Conservation (phyloP, 2,329 filamentous ascomycete species). For the Alternaria longipes region DNA sequence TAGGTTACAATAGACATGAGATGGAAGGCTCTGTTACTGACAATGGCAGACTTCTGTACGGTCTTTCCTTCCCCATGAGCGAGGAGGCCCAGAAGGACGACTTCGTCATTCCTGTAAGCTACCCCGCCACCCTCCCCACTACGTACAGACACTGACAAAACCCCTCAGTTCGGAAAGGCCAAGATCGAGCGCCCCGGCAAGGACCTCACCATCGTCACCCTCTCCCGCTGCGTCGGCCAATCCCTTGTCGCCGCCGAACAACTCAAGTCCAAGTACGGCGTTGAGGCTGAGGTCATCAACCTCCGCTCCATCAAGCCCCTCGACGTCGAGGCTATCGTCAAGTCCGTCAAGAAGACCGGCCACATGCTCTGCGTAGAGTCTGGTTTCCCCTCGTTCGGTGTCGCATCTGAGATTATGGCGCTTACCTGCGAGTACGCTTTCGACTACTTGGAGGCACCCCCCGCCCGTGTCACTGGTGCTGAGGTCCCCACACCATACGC, state of each 20-base stretch:
- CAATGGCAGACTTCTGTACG: conserved; percentile 76
- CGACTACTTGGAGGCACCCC: conserved; percentile 95
- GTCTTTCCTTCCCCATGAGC: conserved; percentile 95
- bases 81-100: conserved; percentile 95
- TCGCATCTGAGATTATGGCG: conserved; percentile 90
- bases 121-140: not conserved
- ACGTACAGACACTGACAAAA: conserved; percentile 19
- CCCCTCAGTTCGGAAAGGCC: conserved; percentile 83
- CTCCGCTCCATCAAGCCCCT: conserved; percentile 96
- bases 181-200: conserved; percentile 98
- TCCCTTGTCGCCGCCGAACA: conserved; percentile 86
- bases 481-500: conserved; percentile 98
- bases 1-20: conserved; percentile 29
- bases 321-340: conserved; percentile 92
- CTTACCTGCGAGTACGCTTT: conserved; percentile 97
- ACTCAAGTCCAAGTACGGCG: conserved; percentile 94
- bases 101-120: conserved; percentile 81
- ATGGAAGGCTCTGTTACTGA: conserved; percentile 19
- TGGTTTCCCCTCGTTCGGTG: conserved; percentile 94
- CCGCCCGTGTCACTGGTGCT: conserved; percentile 92
- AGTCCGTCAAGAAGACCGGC: conserved; percentile 98
- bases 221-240: conserved; percentile 95
- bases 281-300: conserved; percentile 97
- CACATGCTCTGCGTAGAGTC: conserved; percentile 92
- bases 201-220: conserved; percentile 92